Percentiles rank a stretch among this genome's conserved stretches.
Conservation (phyloP, 345 rosid genomes). For the Orychophragmus violaceus region DNA sequence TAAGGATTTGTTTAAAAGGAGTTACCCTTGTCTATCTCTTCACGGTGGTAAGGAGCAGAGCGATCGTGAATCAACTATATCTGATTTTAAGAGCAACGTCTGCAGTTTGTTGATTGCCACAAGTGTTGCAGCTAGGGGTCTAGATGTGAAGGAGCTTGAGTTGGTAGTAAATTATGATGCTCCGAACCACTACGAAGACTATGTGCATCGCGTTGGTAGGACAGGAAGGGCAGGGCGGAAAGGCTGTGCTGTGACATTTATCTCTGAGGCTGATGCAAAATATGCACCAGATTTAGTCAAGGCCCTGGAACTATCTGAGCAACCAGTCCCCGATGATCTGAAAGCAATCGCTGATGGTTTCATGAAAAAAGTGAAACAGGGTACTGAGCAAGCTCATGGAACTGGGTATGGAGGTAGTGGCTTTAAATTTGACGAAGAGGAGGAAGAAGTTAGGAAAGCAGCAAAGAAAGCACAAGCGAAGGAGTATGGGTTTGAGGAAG, state of each 20-base stretch:
- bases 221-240: constrained; percentile 95
- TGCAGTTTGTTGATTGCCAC: constrained; percentile 90
- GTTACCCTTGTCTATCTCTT: constrained; percentile 92
- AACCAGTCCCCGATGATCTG: constrained; percentile 85
- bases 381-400: constrained; percentile 93
- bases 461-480: constrained; percentile 96
- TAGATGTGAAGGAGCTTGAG: constrained; percentile 96
- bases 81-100: constrained; percentile 87
- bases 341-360: constrained; percentile 83
- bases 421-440: constrained; percentile 95
- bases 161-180: constrained; percentile 82
- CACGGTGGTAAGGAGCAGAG: constrained; percentile 97
- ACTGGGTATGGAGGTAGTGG: constrained; percentile 99
- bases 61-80: constrained; percentile 85
- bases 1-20: constrained; percentile 64
- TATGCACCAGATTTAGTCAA: constrained; percentile 96
- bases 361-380: constrained; percentile 89
- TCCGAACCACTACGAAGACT: constrained; percentile 95
- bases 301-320: constrained; percentile 93
- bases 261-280: constrained; percentile 83
- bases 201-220: constrained; percentile 96
- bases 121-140: constrained; percentile 94
- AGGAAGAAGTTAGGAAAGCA: constrained; percentile 86
- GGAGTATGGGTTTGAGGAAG: constrained; percentile 96
- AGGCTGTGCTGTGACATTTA: constrained; percentile 93